phyloP scores from a whole-genome alignment of 225 moss, liverwort and hornwort species.

The Asterella californica region DNA sequence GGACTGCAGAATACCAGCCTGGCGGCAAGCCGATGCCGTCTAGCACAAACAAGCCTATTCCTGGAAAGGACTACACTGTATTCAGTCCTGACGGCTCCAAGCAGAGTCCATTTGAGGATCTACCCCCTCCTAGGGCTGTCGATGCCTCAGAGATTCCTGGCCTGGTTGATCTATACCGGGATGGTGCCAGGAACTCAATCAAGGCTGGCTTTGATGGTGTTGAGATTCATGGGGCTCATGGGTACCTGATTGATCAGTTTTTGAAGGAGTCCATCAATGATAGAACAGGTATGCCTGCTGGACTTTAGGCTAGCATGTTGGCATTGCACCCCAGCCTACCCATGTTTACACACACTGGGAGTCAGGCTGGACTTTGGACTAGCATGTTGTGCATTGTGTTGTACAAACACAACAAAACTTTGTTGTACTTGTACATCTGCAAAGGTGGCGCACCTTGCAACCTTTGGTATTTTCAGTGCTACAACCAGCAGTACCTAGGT shows the following conservation, averaged over 20 bases:
- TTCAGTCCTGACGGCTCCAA: slow-evolving; percentile 13
- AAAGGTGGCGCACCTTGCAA: too few species aligned
- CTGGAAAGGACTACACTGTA: slow-evolving; percentile 30
- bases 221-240: slow-evolving; percentile 73
- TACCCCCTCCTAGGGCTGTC: slow-evolving; percentile 39
- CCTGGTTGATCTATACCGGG: slow-evolving; percentile 46
- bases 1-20: slow-evolving; percentile 48
- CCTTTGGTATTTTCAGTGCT: too few species aligned
- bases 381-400: too few species aligned
- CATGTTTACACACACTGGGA: too few species aligned
- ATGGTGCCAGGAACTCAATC: slow-evolving; percentile 57
- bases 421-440: too few species aligned
- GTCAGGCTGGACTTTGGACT: too few species aligned
- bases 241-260: slow-evolving; percentile 51
- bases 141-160: slow-evolving; percentile 28
- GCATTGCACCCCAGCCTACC: too few species aligned
- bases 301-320: too few species aligned
- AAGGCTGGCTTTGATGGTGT: slow-evolving; percentile 75
- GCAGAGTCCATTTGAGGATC: background rate
- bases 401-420: too few species aligned
- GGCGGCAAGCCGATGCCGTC: slow-evolving; percentile 51
- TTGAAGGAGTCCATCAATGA: slow-evolving; percentile 35
- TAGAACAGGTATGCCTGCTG: slow-evolving; percentile 31
- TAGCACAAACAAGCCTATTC: slow-evolving; percentile 38
- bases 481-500: too few species aligned